Conservation (phyloP, 2,329 filamentous ascomycete genomes). For the Zasmidium cellare region DNA sequence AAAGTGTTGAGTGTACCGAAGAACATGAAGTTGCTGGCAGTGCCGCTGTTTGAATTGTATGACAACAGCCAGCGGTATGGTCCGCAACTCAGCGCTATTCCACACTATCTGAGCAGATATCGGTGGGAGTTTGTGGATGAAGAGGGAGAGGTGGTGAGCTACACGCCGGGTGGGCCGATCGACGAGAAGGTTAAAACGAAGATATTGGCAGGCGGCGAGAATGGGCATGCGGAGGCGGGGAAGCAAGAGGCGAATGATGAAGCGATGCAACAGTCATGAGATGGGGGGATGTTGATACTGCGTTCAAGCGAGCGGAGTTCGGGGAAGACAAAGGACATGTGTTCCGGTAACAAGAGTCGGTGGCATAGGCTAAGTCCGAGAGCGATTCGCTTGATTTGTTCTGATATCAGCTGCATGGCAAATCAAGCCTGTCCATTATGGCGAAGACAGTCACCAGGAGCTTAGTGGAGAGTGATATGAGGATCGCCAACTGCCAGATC, state of each 20-base stretch:
- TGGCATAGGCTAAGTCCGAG: too few relatives aligned
- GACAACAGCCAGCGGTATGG: constrained; percentile 95
- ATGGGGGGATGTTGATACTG: neutral
- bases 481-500: too few relatives aligned
- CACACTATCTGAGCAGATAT: constrained; percentile 89
- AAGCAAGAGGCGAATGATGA: constrained; percentile 7
- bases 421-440: too few relatives aligned
- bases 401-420: too few relatives aligned
- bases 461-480: too few relatives aligned
- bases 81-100: constrained; percentile 92
- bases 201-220: constrained; percentile 33
- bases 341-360: too few relatives aligned
- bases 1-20: constrained; percentile 97
- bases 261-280: constrained; percentile 9
- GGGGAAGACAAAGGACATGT: too few relatives aligned
- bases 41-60: constrained; percentile 96
- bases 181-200: constrained; percentile 33
- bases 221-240: constrained; percentile 11
- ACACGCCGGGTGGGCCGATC: constrained; percentile 32
- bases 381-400: too few relatives aligned
- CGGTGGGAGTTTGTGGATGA: constrained; percentile 98
- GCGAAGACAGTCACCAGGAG: too few relatives aligned
- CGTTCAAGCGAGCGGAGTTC: neutral
- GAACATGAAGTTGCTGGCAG: constrained; percentile 98
- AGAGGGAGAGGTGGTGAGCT: constrained; percentile 72